Evolutionary conservation across 192 early-diverging fungal species (phyloP).

Genomic region (Coemansia sp.): DNA sequence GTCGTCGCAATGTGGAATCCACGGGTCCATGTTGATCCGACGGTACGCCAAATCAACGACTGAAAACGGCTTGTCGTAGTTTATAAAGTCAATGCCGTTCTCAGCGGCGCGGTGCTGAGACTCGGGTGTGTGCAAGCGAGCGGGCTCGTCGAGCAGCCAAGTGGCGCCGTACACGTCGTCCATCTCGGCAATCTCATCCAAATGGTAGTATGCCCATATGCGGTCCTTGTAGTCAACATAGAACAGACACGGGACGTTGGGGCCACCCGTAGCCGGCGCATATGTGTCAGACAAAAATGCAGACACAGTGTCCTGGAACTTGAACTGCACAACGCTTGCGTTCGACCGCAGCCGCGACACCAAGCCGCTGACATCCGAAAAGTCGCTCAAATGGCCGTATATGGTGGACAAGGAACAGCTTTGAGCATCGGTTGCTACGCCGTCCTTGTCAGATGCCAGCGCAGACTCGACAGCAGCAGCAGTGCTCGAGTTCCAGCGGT

Average conservation of each 20-base stretch:
- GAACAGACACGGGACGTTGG: conserved; percentile 55
- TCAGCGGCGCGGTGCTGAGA: conserved; percentile 15
- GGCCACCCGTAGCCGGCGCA: conserved; percentile 51
- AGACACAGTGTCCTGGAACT: conserved; percentile 54
- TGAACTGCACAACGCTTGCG: conserved; percentile 53
- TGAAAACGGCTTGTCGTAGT: conserved; percentile 49
- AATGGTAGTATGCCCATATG: conserved; percentile 54
- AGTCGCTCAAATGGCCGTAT: conserved; percentile 39
- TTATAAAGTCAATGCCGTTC: conserved; percentile 17
- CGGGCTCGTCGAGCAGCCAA: conserved; percentile 40
- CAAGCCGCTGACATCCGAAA: conserved; percentile 34
- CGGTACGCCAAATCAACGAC: conserved; percentile 49
- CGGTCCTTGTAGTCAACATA: conserved; percentile 56
- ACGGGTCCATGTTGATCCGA: conserved; percentile 48
- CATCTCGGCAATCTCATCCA: conserved; percentile 52
- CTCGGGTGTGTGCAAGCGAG: conserved; percentile 18
- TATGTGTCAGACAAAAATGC: conserved; percentile 51
- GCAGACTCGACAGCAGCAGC: conserved; percentile 18
- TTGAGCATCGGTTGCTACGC: conserved; percentile 10
- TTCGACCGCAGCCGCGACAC: conserved; percentile 46
- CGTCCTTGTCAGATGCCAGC: conserved; percentile 28
- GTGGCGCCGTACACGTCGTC: conserved; percentile 55
- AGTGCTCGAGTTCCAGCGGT: conserved; percentile 29
- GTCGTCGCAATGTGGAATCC: conserved; percentile 39
- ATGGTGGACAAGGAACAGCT: conserved; percentile 17